phyloP scores from a whole-genome alignment of 129 eudicot genomes.

The Centella asiatica region DNA sequence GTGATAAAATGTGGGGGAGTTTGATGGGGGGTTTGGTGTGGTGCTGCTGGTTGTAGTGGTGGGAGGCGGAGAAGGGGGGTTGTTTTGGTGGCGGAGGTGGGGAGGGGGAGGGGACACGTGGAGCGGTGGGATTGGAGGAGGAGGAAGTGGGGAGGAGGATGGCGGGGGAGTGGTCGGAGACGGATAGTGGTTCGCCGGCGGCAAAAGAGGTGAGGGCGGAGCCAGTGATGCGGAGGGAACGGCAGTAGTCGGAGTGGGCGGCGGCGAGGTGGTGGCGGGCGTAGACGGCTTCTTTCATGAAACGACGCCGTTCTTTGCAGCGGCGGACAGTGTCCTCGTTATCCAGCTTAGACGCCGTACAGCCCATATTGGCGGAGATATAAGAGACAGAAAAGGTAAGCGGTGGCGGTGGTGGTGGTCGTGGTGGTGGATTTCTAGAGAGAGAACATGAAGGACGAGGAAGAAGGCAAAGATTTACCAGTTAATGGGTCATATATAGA shows the following conservation, averaged over 20 bases:
- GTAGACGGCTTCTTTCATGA: constrained; percentile 76
- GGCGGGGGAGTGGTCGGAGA: constrained; percentile 71
- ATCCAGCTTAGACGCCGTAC: constrained; percentile 87
- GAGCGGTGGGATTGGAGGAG: constrained; percentile 23
- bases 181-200: constrained; percentile 72
- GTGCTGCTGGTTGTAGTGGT: constrained; percentile 20
- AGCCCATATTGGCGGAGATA: constrained; percentile 46
- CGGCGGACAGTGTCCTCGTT: constrained; percentile 93
- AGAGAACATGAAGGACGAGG: constrained; percentile 10
- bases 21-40: constrained; percentile 26
- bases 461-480: constrained; percentile 5
- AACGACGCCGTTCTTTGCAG: constrained; percentile 92
- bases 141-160: constrained; percentile 62
- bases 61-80: constrained; percentile 25
- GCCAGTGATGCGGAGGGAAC: constrained; percentile 74
- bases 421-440: constrained; percentile 8
- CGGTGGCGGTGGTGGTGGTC: constrained; percentile 4
- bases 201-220: constrained; percentile 75
- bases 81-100: constrained; percentile 27
- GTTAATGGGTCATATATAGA: too few species aligned
- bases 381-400: neutral
- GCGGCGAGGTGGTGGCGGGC: constrained; percentile 99
- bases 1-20: constrained; percentile 75
- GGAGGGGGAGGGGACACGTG: constrained; percentile 18
- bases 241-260: constrained; percentile 98